Conservation (phyloP, 1,139 yeast species). For the Wickerhamomyces sp. region DNA sequence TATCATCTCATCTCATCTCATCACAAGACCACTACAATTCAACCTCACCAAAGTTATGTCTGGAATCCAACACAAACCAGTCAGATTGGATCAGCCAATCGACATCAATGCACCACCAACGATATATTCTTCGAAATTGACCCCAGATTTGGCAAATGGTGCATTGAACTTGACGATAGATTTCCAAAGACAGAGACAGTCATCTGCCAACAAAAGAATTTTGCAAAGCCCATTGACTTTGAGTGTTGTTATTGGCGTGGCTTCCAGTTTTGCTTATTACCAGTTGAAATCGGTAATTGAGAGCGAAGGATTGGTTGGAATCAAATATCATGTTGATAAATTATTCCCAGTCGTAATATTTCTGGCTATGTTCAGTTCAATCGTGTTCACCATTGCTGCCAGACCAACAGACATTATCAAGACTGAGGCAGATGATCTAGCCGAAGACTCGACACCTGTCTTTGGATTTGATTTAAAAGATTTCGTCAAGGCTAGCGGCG, state of each 20-base stretch:
- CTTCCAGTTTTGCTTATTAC: slow-evolving; percentile 23
- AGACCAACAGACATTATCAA: slow-evolving; percentile 32
- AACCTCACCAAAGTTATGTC: too few species aligned
- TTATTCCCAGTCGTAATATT: slow-evolving; percentile 24
- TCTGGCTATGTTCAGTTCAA: slow-evolving; percentile 20
- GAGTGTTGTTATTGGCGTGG: slow-evolving; percentile 22
- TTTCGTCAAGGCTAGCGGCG: slow-evolving; percentile 32
- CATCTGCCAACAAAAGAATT: slow-evolving; percentile 41
- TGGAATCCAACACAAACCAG: slow-evolving; percentile 48
- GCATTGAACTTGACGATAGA: slow-evolving; percentile 61
- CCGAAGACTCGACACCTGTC: slow-evolving; percentile 40
- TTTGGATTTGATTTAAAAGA: slow-evolving; percentile 52
- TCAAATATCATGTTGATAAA: slow-evolving; percentile 35
- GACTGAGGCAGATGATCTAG: slow-evolving; percentile 41
- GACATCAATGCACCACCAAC: slow-evolving; percentile 44
- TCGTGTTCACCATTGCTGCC: slow-evolving; percentile 27
- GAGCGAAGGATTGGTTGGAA: slow-evolving; percentile 22
- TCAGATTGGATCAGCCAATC: slow-evolving; percentile 49
- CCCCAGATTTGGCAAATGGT: slow-evolving; percentile 56
- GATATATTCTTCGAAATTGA: slow-evolving; percentile 38
- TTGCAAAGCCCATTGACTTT: slow-evolving; percentile 44
- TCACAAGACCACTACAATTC: too few species aligned
- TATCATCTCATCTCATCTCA: too few species aligned
- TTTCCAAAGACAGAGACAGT: slow-evolving; percentile 52
- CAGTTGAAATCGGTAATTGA: slow-evolving; percentile 28